These are phyloP conservation scores for Avena atlantica DNA, from an alignment of 176 grass and related monocot genomes.

Conservation along the genomic window DNA sequence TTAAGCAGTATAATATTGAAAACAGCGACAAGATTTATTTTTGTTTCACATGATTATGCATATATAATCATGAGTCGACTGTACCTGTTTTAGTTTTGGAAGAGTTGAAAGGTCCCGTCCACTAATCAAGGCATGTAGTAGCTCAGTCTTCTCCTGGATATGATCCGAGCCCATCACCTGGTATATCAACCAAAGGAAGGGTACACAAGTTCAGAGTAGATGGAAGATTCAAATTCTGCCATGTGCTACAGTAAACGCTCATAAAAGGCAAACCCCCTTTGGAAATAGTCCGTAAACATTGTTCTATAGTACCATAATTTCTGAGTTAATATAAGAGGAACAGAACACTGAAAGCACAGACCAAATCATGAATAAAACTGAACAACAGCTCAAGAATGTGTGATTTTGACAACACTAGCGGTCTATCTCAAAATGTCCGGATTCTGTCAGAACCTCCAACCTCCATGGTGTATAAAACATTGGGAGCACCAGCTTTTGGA, in stretches of 20 bases:
- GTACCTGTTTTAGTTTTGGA: constrained; percentile 86
- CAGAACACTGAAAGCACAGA: neutral
- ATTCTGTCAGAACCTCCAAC: neutral
- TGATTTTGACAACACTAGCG: neutral
- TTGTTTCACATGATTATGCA: neutral
- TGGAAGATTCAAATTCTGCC: neutral
- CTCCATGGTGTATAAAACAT: neutral
- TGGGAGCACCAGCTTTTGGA: neutral
- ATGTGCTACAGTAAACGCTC: neutral
- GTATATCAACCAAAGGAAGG: constrained; percentile 19
- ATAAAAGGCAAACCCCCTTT: neutral
- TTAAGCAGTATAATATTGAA: neutral
- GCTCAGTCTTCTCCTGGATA: constrained; percentile 79
- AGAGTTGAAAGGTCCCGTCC: constrained; percentile 69
- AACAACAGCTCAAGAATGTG: neutral
- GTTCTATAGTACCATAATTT: neutral
- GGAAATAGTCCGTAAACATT: neutral
- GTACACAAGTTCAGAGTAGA: neutral
- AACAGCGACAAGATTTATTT: neutral
- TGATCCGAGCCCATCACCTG: constrained; percentile 88
- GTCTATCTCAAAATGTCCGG: neutral
- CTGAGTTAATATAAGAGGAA: neutral
- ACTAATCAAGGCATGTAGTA: constrained; percentile 64
- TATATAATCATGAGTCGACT: neutral
- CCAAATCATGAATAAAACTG: neutral